A percentile compares a stretch with the other conserved stretches of the same genome.
These are phyloP conservation scores for Penicillium manginii DNA, from an alignment of 495 filamentous ascomycete genomes.

Conservation along the genomic window DNA sequence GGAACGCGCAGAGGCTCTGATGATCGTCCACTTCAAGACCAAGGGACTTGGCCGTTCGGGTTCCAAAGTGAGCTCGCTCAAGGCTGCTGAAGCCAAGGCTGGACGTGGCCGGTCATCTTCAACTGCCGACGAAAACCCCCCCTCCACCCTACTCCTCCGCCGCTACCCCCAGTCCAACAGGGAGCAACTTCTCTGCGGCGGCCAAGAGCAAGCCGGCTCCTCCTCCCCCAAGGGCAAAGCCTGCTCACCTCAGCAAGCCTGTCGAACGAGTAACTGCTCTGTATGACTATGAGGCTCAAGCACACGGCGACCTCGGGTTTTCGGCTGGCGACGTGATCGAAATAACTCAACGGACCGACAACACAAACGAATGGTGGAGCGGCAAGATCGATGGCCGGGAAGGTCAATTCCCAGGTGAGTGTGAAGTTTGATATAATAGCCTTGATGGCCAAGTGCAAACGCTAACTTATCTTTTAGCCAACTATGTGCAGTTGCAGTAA, in stretches of 20 bases:
- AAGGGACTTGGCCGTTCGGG: constrained; percentile 60
- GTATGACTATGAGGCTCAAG: constrained; percentile 96
- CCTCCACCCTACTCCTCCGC: constrained; percentile 69
- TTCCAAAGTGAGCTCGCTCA: constrained; percentile 54
- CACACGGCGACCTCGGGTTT: constrained; percentile 93
- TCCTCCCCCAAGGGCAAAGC: constrained; percentile 92
- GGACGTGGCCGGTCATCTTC: constrained; percentile 38
- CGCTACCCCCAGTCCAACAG: constrained; percentile 44
- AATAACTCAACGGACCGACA: constrained; percentile 75
- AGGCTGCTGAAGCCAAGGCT: constrained; percentile 38
- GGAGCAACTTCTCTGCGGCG: constrained; percentile 60
- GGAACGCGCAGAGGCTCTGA: constrained; percentile 78
- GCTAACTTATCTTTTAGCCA: constrained; percentile 29
- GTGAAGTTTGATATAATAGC: background rate
- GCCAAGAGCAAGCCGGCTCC: constrained; percentile 87
- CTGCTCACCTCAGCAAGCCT: constrained; percentile 68
- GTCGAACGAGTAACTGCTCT: constrained; percentile 79
- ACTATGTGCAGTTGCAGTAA: constrained; percentile 53
- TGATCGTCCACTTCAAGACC: constrained; percentile 84
- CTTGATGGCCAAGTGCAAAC: constrained; percentile 10
- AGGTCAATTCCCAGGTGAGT: constrained; percentile 94
- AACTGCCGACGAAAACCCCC: constrained; percentile 58
- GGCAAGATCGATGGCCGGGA: constrained; percentile 75
- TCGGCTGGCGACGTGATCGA: constrained; percentile 89
- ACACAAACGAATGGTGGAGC: constrained; percentile 97